Conservation (phyloP, 192 early-diverging fungal genomes). For the Helicostylum pulchrum region DNA sequence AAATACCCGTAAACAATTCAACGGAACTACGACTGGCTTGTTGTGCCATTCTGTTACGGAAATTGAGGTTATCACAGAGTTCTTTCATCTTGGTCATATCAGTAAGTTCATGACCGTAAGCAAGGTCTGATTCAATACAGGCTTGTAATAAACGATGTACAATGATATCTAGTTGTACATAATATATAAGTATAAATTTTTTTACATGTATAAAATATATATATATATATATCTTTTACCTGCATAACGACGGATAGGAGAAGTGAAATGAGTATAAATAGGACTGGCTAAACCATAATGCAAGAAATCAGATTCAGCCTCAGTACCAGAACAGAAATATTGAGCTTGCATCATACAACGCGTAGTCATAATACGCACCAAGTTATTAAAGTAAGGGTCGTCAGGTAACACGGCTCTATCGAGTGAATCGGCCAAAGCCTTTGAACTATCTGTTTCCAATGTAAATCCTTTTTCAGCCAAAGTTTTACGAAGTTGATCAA, state of each 20-base stretch:
- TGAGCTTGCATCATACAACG: slow-evolving; percentile 98
- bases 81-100: slow-evolving; percentile 83
- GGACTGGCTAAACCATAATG: slow-evolving; percentile 93
- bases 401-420: slow-evolving; percentile 75
- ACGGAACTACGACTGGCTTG: slow-evolving; percentile 90
- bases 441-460: slow-evolving; percentile 68
- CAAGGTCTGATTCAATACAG: slow-evolving; percentile 40
- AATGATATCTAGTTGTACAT: slow-evolving; percentile 65
- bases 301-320: slow-evolving; percentile 55
- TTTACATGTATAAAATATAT: not conserved
- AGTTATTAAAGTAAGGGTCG: slow-evolving; percentile 96
- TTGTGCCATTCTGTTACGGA: slow-evolving; percentile 94
- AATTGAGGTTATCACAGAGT: slow-evolving; percentile 84
- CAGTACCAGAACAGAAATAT: slow-evolving; percentile 93
- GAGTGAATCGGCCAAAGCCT: slow-evolving; percentile 82
- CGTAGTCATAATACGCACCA: slow-evolving; percentile 87
- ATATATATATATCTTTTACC: slow-evolving; percentile 31
- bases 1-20: slow-evolving; percentile 94
- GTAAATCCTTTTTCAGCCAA: slow-evolving; percentile 56
- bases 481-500: slow-evolving; percentile 58
- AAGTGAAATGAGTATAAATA: slow-evolving; percentile 99
- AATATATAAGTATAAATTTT: not conserved
- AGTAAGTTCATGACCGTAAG: slow-evolving; percentile 68
- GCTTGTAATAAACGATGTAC: slow-evolving; percentile 85
- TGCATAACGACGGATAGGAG: slow-evolving; percentile 98